Evolutionary conservation across 768 basidiomycete species (phyloP).

Genomic region (Lactarius indigo): DNA sequence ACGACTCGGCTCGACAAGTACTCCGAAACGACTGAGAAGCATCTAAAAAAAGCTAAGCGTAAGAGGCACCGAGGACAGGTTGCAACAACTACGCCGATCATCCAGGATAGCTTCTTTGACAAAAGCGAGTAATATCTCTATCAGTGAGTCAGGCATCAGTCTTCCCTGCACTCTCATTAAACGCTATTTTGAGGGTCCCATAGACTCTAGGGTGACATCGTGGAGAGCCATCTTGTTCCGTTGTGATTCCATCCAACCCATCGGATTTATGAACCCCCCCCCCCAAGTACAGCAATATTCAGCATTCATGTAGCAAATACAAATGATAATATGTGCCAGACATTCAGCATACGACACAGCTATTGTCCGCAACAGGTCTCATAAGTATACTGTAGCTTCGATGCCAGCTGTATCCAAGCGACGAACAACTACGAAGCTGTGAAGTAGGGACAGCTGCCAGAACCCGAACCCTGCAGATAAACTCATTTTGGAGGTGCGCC

Average conservation of each 20-base stretch:
- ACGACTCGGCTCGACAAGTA: neutral
- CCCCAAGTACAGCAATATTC: neutral
- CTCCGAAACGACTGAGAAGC: neutral
- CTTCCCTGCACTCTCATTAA: neutral
- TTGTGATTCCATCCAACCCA: neutral
- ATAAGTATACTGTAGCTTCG: constrained; percentile 26
- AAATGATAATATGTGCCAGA: neutral
- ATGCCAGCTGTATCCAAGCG: constrained; percentile 22
- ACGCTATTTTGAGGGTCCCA: neutral
- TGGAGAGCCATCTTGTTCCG: neutral
- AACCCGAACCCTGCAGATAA: constrained; percentile 28
- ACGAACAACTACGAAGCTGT: constrained; percentile 23
- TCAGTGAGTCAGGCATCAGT: neutral
- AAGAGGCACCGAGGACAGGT: neutral
- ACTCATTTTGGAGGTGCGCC: constrained; percentile 49
- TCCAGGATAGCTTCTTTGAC: constrained; percentile 8
- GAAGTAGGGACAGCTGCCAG: constrained; percentile 6
- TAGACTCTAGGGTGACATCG: neutral
- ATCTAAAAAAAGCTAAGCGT: constrained; percentile 1
- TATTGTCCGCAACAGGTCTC: constrained; percentile 20
- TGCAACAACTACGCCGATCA: neutral
- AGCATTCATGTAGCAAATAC: neutral
- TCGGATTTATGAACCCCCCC: neutral
- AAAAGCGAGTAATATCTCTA: constrained; percentile 1
- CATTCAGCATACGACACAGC: constrained; percentile 28